Base-by-base conservation (phyloP, 176 grass and related monocot species). In the Carex pumila region DNA sequence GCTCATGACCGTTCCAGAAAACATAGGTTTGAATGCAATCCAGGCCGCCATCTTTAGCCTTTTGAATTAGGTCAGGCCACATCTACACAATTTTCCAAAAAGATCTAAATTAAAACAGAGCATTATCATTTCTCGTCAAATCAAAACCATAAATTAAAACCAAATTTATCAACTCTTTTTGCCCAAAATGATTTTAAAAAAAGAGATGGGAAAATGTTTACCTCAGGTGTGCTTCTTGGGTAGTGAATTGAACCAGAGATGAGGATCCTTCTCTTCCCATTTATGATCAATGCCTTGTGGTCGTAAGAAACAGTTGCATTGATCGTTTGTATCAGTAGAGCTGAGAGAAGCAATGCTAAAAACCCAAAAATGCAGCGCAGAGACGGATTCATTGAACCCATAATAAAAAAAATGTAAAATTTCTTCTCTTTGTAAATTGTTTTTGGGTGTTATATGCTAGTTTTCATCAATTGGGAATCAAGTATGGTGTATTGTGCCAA, bases 161-260 rank as follows among this genome's bases (percentile, higher is more conserved):
- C 7, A 83, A 67, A 68, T 18, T 83, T 25, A 81, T 63, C 37
- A 32, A 54, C 65, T 41, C 14, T 84, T 58, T 57, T 0, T 32
- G 9, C 43, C 67, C n/a, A 29, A 73, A 73, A 50, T 21, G n/a
- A 22, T 12, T 50, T 73, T 15, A 19, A 14, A 56, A 47, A 50
- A 18, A 74, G 2, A 74, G 19, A 74, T 29, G 45, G 36, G 15
- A 47, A 75, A 55, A 56, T 31, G n/a, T 65, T 53, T 17, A 94
- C 94, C 85, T 94, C 92, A 45, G 92, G 92, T 4, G 90, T 94
- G 89, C 94, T 94, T 39, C 94, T 81, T 0, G 94, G 92, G 89
- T 97, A 97, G 87, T 97, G 94, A 88, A 97, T 97, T 72, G 94
- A 97, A 76, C 94, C 94, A 80, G 94, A 97, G 77, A 97, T 89